Conservation (phyloP, 495 filamentous ascomycete species). For the Platismatia glauca region DNA sequence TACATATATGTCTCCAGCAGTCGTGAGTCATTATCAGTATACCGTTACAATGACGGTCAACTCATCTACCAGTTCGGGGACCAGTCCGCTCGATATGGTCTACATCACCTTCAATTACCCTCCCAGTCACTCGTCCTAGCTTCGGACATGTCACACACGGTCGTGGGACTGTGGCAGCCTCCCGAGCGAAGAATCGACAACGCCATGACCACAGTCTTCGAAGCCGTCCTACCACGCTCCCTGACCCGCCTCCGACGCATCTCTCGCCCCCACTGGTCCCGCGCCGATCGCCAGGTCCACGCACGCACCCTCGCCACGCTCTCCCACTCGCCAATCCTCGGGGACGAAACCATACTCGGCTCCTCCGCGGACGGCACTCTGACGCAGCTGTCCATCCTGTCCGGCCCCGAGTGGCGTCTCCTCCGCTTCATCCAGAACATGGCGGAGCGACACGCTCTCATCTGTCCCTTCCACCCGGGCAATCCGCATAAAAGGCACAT, state of each 20-base stretch:
- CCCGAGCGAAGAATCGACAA: slow-evolving; percentile 31
- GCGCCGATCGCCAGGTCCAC: neutral
- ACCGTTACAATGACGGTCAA: slow-evolving; percentile 29
- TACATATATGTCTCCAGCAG: slow-evolving; percentile 39
- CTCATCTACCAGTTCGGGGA: slow-evolving; percentile 31
- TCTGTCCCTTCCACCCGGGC: slow-evolving; percentile 34
- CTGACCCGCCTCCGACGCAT: slow-evolving; percentile 40
- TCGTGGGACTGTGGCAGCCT: slow-evolving; percentile 43
- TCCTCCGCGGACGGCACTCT: slow-evolving; percentile 57
- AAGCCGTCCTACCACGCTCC: slow-evolving; percentile 40
- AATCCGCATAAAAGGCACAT: slow-evolving; percentile 23
- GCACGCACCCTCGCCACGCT: neutral
- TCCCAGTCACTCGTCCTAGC: slow-evolving; percentile 27
- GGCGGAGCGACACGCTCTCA: slow-evolving; percentile 32
- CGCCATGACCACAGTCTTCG: slow-evolving; percentile 40
- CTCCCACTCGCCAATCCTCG: slow-evolving; percentile 24
- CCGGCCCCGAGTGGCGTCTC: slow-evolving; percentile 44
- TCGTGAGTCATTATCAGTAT: slow-evolving; percentile 34
- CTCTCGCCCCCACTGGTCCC: slow-evolving; percentile 33
- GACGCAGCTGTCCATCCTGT: slow-evolving; percentile 50
- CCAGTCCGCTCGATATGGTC: slow-evolving; percentile 30
- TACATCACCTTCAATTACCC: slow-evolving; percentile 34
- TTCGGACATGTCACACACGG: slow-evolving; percentile 32
- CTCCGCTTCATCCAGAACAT: slow-evolving; percentile 56
- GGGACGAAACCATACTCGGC: slow-evolving; percentile 41